Conservation (phyloP, 2,329 filamentous ascomycete species). For the Blastomyces percursus region DNA sequence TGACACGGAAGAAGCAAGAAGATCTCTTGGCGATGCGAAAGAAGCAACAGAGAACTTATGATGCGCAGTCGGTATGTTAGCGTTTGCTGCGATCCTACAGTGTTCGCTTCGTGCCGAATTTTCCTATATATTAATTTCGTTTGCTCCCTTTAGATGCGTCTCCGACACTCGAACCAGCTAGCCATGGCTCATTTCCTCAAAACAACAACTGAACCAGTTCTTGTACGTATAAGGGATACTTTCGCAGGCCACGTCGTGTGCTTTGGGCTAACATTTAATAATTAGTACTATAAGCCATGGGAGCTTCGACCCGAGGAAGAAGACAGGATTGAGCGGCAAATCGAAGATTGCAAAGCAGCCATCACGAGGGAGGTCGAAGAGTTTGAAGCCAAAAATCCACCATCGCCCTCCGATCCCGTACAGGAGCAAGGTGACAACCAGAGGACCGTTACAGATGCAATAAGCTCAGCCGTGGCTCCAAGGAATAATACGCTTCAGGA, state of each 20-base stretch:
- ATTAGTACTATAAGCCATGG: conserved; percentile 78
- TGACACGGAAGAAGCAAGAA: conserved; percentile 54
- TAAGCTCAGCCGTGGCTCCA: background rate
- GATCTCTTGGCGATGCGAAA: conserved; percentile 51
- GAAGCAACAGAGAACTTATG: conserved; percentile 61
- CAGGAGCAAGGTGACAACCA: conserved; percentile 9
- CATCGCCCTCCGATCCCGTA: conserved; percentile 11
- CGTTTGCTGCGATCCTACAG: background rate
- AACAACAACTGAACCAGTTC: conserved; percentile 58
- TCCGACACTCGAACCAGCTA: conserved; percentile 61
- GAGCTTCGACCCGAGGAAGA: conserved; percentile 59
- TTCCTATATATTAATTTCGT: background rate
- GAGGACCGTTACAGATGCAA: conserved; percentile 13
- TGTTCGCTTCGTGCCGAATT: background rate
- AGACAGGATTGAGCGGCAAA: conserved; percentile 58
- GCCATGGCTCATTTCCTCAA: conserved; percentile 60
- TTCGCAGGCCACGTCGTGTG: background rate
- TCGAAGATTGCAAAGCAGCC: conserved; percentile 50
- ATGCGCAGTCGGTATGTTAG: conserved; percentile 62
- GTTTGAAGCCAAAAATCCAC: conserved; percentile 33
- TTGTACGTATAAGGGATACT: conserved; percentile 47
- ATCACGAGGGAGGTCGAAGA: conserved; percentile 56
- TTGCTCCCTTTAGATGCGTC: conserved; percentile 51
- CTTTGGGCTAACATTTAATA: conserved; percentile 16
- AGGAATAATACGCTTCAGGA: background rate